Evolutionary conservation across 331 rosid genomes (phyloP).

Genomic region (Quercus phellos): DNA sequence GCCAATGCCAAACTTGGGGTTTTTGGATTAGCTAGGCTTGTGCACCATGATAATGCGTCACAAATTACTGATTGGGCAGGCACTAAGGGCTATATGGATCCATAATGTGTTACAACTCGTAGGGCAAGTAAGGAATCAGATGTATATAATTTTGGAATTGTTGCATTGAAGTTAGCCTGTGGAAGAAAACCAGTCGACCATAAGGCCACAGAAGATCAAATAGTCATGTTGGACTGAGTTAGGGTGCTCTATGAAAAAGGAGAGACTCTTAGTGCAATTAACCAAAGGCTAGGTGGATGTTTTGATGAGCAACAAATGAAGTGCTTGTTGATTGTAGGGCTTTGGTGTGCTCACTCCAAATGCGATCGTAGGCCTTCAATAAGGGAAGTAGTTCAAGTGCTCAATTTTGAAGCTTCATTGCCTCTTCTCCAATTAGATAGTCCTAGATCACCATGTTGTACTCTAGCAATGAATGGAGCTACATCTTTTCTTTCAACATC

Average conservation of each 20-base stretch:
- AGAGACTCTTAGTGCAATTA: slow-evolving; percentile 14
- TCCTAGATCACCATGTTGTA: no score
- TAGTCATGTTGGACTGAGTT: slow-evolving; percentile 30
- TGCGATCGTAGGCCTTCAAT: background rate
- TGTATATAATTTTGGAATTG: no score
- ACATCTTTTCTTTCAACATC: background rate
- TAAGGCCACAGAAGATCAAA: slow-evolving; percentile 13
- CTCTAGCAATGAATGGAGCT: no score
- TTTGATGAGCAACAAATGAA: slow-evolving; percentile 11
- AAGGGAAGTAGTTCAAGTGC: slow-evolving; percentile 31
- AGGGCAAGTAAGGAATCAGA: no score
- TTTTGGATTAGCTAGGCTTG: no score
- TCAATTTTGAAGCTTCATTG: slow-evolving; percentile 21
- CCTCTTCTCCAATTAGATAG: slow-evolving; percentile 17
- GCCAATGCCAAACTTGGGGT: no score
- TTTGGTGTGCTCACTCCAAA: no score
- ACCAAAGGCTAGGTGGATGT: slow-evolving; percentile 16
- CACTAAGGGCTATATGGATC: no score
- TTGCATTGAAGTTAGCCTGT: background rate
- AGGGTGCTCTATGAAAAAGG: slow-evolving; percentile 38
- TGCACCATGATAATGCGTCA: no score
- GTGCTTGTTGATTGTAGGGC: no score
- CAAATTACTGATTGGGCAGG: no score
- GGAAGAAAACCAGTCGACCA: background rate
- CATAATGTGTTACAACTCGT: no score